phyloP scores from a whole-genome alignment of 345 rosid genomes.

The Carallia brachiata region DNA sequence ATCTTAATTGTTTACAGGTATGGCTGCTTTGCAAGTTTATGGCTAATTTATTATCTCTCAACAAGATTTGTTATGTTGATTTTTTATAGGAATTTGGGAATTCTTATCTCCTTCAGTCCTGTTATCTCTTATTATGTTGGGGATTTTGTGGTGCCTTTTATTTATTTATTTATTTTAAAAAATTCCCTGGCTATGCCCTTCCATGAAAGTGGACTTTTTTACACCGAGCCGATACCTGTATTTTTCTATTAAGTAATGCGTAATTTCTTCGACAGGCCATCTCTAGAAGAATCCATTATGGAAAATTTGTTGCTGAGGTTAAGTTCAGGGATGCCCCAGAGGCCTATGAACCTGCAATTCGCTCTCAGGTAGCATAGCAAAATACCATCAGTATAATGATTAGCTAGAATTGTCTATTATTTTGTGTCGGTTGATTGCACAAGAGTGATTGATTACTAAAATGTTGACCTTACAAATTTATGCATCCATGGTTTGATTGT shows the following conservation, averaged over 20 bases:
- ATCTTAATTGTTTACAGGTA: slow-evolving; percentile 80
- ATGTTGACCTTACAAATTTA: background rate
- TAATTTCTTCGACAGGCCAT: slow-evolving; percentile 48
- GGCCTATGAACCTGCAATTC: slow-evolving; percentile 71
- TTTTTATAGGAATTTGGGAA: background rate
- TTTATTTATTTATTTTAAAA: too few species aligned
- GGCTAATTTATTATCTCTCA: too few species aligned
- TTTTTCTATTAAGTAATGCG: background rate
- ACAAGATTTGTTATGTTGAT: too few species aligned
- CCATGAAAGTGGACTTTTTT: too few species aligned
- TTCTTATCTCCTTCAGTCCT: background rate
- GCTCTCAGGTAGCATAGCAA: slow-evolving; percentile 49
- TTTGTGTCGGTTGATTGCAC: background rate
- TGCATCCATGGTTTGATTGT: too few species aligned
- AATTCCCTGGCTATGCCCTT: too few species aligned
- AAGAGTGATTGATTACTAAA: background rate
- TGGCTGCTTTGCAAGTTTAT: background rate
- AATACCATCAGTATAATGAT: background rate
- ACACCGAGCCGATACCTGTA: too few species aligned
- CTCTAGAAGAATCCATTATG: slow-evolving; percentile 84
- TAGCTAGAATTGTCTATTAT: background rate
- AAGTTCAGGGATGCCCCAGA: slow-evolving; percentile 65
- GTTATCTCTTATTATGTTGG: too few species aligned
- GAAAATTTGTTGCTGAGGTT: slow-evolving; percentile 86
- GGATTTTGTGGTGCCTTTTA: too few species aligned